Percentiles rank a stretch among this genome's conserved stretches.
These are phyloP conservation scores for Amanita brunnescens DNA, from an alignment of 768 basidiomycete species.

Conservation along the genomic window DNA sequence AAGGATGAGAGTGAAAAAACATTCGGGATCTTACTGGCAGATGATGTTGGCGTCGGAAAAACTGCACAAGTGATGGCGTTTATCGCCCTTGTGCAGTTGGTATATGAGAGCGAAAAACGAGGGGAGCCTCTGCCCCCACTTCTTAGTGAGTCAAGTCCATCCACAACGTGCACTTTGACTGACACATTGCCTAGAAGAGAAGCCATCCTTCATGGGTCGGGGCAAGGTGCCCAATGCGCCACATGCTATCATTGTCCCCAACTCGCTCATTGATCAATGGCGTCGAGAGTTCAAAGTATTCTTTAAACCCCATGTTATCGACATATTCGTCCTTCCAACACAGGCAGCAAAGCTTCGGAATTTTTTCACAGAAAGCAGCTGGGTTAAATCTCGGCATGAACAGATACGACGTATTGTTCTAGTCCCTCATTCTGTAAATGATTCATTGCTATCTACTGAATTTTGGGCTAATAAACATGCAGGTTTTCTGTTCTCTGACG, in stretches of 20 bases:
- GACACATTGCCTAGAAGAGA: background rate
- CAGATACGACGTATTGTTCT: background rate
- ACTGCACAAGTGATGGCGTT: constrained; percentile 12
- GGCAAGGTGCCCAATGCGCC: constrained; percentile 4
- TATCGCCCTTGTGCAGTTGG: constrained; percentile 4
- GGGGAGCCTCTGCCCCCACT: too few relatives aligned
- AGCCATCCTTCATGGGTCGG: background rate
- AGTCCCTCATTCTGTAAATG: background rate
- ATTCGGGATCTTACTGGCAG: background rate
- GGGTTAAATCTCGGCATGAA: background rate
- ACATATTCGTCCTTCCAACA: background rate
- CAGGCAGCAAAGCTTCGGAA: background rate
- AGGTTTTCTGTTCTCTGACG: background rate
- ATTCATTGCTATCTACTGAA: too few relatives aligned
- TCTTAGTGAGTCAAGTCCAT: too few relatives aligned
- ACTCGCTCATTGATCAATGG: constrained; percentile 17
- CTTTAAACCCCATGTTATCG: background rate
- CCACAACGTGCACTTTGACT: too few relatives aligned
- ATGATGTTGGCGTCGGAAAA: constrained; percentile 16
- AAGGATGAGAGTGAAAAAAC: background rate
- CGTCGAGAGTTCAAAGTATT: constrained; percentile 7
- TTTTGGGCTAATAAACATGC: background rate
- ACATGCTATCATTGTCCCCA: constrained; percentile 16
- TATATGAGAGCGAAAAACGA: background rate
- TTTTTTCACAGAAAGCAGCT: background rate